Evolutionary conservation across 768 basidiomycete species (phyloP).

Genomic region (Collybiopsis luxurians): DNA sequence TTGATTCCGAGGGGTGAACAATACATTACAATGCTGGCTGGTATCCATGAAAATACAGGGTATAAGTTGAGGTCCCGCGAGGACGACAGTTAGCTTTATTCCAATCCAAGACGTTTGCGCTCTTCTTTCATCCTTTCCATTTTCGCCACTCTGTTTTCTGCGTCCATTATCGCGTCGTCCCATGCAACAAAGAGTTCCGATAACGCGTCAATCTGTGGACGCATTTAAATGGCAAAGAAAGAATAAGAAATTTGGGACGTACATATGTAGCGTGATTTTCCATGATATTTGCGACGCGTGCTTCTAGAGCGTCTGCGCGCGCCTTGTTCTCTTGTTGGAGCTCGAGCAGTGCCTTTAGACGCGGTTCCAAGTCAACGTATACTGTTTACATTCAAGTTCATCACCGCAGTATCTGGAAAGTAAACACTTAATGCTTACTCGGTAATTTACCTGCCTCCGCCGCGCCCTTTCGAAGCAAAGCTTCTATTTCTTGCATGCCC

Average conservation of each 20-base stretch:
- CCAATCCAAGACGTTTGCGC: conserved; percentile 59
- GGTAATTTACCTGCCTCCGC: conserved; percentile 69
- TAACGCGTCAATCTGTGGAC: conserved; percentile 67
- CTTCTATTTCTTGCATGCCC: conserved; percentile 76
- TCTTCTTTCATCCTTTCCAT: conserved; percentile 64
- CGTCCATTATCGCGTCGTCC: conserved; percentile 73
- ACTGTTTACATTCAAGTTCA: conserved; percentile 35
- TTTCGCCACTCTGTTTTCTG: conserved; percentile 55
- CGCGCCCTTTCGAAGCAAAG: conserved; percentile 67
- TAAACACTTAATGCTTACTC: conserved; percentile 32
- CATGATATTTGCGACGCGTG: conserved; percentile 60
- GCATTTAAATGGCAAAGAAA: neutral
- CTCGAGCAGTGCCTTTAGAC: conserved; percentile 56
- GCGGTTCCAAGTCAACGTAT: conserved; percentile 63
- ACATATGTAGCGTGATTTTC: conserved; percentile 73
- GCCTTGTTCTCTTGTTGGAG: conserved; percentile 59
- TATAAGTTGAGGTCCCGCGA: too few species aligned
- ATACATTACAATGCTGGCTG: too few species aligned
- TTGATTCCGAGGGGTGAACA: too few species aligned
- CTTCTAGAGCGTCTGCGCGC: conserved; percentile 60
- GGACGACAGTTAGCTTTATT: conserved; percentile 10
- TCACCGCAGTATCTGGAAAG: neutral
- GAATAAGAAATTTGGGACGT: conserved; percentile 17
- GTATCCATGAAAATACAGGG: too few species aligned
- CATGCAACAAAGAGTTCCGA: conserved; percentile 85